phyloP scores from a whole-genome alignment of 140 eudicot species.

The Oenanthe javanica region DNA sequence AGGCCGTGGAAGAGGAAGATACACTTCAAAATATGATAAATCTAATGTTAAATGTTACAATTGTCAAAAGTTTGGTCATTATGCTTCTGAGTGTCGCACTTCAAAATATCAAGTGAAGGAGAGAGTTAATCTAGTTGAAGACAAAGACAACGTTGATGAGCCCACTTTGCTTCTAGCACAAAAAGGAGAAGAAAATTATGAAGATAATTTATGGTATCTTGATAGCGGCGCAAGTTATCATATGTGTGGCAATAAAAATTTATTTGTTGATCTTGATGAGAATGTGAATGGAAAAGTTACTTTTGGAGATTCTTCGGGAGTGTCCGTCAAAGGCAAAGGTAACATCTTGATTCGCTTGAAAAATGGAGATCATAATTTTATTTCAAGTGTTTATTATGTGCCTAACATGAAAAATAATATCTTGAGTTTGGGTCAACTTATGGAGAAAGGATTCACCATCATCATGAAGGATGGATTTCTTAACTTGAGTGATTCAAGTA shows the following conservation, averaged over 20 bases:
- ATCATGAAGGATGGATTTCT: background rate
- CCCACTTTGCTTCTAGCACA: background rate
- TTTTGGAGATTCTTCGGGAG: background rate
- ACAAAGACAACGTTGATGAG: background rate
- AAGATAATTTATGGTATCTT: background rate
- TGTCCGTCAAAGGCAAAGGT: background rate
- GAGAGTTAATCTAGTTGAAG: background rate
- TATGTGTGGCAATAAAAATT: background rate
- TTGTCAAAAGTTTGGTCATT: background rate
- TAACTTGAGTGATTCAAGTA: background rate
- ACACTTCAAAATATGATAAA: background rate
- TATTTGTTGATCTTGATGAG: background rate
- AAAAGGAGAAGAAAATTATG: background rate
- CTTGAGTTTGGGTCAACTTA: background rate
- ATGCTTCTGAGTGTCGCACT: background rate
- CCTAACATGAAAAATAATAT: background rate
- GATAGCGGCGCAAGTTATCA: slow-evolving; percentile 2
- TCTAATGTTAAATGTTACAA: background rate
- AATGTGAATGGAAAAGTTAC: background rate
- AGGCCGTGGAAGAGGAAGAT: background rate
- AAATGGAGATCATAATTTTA: background rate
- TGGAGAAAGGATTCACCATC: background rate
- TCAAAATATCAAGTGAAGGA: background rate
- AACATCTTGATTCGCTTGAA: background rate
- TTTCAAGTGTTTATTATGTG: background rate